phyloP scores from a whole-genome alignment of 106 monocot genomes.

The Xerophyta viscosa region DNA sequence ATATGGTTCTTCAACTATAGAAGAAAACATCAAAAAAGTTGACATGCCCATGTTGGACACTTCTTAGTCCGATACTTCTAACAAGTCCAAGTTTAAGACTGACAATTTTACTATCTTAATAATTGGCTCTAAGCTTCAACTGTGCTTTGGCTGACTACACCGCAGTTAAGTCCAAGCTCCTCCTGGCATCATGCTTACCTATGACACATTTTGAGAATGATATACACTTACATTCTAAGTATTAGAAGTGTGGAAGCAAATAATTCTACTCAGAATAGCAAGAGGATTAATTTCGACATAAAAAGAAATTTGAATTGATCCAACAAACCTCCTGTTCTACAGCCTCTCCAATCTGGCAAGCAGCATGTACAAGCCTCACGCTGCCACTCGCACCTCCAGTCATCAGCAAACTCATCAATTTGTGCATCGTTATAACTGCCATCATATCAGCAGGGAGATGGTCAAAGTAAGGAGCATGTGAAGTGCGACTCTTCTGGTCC shows the following conservation, averaged over 20 bases:
- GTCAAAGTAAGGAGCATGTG: conserved; percentile 31
- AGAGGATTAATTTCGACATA: background rate
- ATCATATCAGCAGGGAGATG: conserved; percentile 86
- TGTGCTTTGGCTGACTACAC: too few species aligned
- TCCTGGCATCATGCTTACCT: too few species aligned
- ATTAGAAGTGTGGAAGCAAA: background rate
- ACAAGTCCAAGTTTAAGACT: too few species aligned
- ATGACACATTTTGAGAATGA: too few species aligned
- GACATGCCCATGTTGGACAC: too few species aligned
- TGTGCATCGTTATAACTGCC: conserved; percentile 98
- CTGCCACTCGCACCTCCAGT: conserved; percentile 45
- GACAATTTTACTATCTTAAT: too few species aligned
- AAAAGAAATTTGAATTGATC: background rate
- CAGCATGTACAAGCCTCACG: conserved; percentile 56
- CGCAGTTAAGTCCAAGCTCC: too few species aligned
- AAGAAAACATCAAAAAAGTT: too few species aligned
- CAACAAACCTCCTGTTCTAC: conserved; percentile 82
- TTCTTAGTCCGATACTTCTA: too few species aligned
- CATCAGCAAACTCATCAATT: conserved; percentile 89
- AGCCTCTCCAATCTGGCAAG: conserved; percentile 60
- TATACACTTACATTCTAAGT: too few species aligned
- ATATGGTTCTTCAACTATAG: too few species aligned
- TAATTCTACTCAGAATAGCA: background rate
- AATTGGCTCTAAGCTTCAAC: too few species aligned
- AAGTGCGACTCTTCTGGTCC: conserved; percentile 19